Evolutionary conservation across 257 asterid genomes (phyloP).

Genomic region (Jacaranda mimosifolia): DNA sequence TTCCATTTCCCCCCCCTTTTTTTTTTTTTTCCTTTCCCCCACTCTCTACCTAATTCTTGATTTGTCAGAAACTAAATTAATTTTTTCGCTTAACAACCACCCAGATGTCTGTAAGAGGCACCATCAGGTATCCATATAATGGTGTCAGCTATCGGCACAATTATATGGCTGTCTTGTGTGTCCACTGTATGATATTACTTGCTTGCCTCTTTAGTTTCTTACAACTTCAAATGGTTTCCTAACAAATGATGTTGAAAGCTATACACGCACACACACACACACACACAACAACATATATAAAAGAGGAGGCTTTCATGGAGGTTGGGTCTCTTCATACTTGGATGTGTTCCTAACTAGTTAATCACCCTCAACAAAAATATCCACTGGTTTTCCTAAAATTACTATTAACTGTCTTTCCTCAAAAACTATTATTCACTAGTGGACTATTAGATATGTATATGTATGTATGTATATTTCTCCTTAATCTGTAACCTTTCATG

Average conservation of each 20-base stretch:
- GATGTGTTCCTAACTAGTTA: neutral
- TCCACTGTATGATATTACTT: neutral
- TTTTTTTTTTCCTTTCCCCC: no score
- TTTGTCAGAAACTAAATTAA: neutral
- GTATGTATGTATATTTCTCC: no score
- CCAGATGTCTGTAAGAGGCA: neutral
- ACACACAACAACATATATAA: no score
- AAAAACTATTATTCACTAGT: no score
- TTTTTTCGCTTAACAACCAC: neutral
- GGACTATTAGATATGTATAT: no score
- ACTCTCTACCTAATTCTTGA: neutral
- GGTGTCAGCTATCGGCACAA: neutral
- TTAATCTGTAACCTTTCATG: neutral
- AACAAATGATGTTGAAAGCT: no score
- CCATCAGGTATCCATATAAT: neutral
- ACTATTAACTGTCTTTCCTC: no score
- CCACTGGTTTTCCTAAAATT: neutral
- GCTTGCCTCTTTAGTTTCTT: neutral
- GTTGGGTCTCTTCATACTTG: neutral
- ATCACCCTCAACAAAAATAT: neutral
- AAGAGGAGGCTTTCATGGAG: no score
- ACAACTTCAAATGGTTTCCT: neutral
- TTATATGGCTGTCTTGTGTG: neutral
- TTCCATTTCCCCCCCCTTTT: neutral
- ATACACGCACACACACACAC: no score